Base-by-base conservation (phyloP, 148 eudicot genomes). In the Salicornia ramosissima region DNA sequence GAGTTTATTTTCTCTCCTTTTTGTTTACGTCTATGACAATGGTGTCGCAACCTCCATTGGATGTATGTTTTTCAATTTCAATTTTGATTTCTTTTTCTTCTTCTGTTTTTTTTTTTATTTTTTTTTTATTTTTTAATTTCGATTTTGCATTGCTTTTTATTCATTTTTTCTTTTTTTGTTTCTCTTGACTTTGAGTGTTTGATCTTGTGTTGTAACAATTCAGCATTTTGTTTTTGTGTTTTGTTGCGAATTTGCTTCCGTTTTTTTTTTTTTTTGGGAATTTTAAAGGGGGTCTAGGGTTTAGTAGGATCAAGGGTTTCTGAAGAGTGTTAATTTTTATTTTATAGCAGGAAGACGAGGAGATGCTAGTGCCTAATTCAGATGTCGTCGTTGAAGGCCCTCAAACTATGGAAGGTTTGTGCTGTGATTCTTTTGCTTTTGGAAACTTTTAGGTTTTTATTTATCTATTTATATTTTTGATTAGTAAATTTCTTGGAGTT, bases 281-380 rank as follows among this genome's bases (percentile, higher is more conserved):
- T 69, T 30, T 31, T 60, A 31, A 64, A 66, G 50, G 50, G 67
- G 67, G 39, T 76, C 71, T 50, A 57, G 62, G 28, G 42, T 69
- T 65, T 64, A 68, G 85, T 73, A 67, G 79, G 82, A 84, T 85
- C 86, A 78, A 49, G 40, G 75, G 33, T 51, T 68, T 57, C 75
- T 81, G 70, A 70, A 64, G 58, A 72, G 66, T 63, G 42, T 29
- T 78, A 19, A 43, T 5, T 75, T 42, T 47, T 60, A 71, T 6
- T 65, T 74, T 79, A 72, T 86, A 88, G 84, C 91, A 83, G 80
- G 94, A 91, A 65, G 97, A 88, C 31, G 94, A 88, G 74, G 91
- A 91, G 86, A 91, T 88, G 89, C 86, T 88, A 26, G 86, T 88
- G 69, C 89, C 94, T 3, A 81, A 85, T 74, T 70, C 91, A 0